phyloP scores from a whole-genome alignment of 2,329 filamentous ascomycete genomes.

The Ascocoryne sarcoides region DNA sequence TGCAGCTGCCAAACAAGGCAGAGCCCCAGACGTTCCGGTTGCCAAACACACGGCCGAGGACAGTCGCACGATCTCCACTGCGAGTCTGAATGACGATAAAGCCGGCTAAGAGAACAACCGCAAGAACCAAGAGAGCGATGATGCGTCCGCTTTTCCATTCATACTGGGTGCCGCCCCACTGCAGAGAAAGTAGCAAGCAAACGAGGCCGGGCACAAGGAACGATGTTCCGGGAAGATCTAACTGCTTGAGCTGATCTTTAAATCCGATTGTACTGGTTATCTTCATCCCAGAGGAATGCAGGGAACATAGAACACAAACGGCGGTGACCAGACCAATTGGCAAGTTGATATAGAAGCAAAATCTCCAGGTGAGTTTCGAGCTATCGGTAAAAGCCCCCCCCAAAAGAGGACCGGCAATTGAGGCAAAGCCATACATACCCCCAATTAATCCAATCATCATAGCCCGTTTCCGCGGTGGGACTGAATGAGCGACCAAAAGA shows the following conservation, averaged over 20 bases:
- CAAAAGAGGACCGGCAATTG: slow-evolving; percentile 20
- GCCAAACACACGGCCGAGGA: slow-evolving; percentile 32
- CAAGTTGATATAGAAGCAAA: slow-evolving; percentile 6
- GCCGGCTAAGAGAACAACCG: slow-evolving; percentile 24
- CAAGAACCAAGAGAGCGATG: slow-evolving; percentile 30
- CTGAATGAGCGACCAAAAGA: slow-evolving; percentile 14
- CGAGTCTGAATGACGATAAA: slow-evolving; percentile 29
- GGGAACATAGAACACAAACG: neutral
- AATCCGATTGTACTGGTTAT: slow-evolving; percentile 18
- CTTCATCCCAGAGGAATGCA: slow-evolving; percentile 14
- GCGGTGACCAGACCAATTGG: slow-evolving; percentile 30
- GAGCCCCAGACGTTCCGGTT: slow-evolving; percentile 17
- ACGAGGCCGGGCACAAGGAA: slow-evolving; percentile 31
- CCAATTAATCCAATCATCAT: slow-evolving; percentile 15
- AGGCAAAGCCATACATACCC: slow-evolving; percentile 20
- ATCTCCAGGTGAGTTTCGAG: neutral
- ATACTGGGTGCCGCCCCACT: slow-evolving; percentile 33
- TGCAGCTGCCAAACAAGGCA: slow-evolving; percentile 16
- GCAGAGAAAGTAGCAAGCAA: slow-evolving; percentile 32
- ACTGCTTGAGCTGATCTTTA: slow-evolving; percentile 20
- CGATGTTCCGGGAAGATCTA: slow-evolving; percentile 30
- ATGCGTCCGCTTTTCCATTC: slow-evolving; percentile 29
- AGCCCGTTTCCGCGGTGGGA: slow-evolving; percentile 14
- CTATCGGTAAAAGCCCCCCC: neutral
- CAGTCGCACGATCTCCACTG: slow-evolving; percentile 26